Percentiles rank a stretch among this genome's conserved stretches.
These are phyloP conservation scores for Amyloporia xantha DNA, from an alignment of 768 basidiomycete species.

Conservation along the genomic window DNA sequence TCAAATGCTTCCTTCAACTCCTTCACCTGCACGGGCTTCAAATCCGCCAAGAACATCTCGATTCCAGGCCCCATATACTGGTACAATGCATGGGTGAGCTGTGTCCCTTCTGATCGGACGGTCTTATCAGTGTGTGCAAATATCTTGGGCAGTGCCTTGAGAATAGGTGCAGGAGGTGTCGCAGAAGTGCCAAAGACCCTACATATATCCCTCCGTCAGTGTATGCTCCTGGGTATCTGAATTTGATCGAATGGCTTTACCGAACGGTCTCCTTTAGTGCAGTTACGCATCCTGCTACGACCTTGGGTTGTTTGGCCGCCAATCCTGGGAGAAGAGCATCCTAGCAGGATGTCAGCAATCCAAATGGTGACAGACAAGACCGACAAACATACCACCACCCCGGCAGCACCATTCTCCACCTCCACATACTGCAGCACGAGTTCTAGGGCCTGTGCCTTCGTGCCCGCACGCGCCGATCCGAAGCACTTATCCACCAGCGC, in stretches of 20 bases:
- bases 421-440: conserved; percentile 87
- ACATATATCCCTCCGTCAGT: no score
- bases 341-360: conserved; percentile 22
- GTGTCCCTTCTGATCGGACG: conserved; percentile 86
- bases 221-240: no score
- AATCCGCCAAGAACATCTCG: conserved; percentile 76
- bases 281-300: conserved; percentile 71
- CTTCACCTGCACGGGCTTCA: conserved; percentile 96
- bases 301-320: conserved; percentile 89
- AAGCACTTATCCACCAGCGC: conserved; percentile 94
- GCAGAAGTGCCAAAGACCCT: conserved; percentile 77
- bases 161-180: conserved; percentile 69
- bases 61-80: conserved; percentile 78
- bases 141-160: conserved; percentile 86
- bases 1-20: conserved; percentile 92
- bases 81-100: conserved; percentile 71
- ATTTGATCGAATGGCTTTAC: conserved; percentile 46
- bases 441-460: conserved; percentile 82
- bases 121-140: conserved; percentile 94
- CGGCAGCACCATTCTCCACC: conserved; percentile 83
- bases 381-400: conserved; percentile 73
- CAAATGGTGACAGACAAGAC: conserved; percentile 1
- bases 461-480: conserved; percentile 85
- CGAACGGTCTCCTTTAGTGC: conserved; percentile 80
- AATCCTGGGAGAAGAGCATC: conserved; percentile 78